Evolutionary conservation across 352 stramenopile genomes (phyloP).

Genomic region (Pythium sp.): DNA sequence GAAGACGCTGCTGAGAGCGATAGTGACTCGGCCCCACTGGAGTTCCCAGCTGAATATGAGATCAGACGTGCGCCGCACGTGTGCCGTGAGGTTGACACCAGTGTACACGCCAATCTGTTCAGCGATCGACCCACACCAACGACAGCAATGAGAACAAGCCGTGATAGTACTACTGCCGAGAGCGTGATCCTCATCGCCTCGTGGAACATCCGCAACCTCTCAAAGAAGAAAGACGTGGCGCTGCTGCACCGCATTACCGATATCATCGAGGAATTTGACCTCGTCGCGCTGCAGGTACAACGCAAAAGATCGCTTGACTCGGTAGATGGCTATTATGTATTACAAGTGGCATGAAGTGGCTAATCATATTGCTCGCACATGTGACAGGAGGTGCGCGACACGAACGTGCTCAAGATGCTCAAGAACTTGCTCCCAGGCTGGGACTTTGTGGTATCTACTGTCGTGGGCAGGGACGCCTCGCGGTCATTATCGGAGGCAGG

Average conservation of each 20-base stretch:
- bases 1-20: neutral
- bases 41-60: neutral
- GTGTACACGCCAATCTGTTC: constrained; percentile 38
- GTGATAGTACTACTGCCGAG: neutral
- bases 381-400: constrained; percentile 54
- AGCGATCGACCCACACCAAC: constrained; percentile 1
- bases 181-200: constrained; percentile 50
- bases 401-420: constrained; percentile 54
- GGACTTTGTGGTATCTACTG: constrained; percentile 52
- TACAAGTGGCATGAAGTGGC: no score
- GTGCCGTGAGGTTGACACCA: constrained; percentile 31
- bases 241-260: constrained; percentile 45
- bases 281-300: constrained; percentile 52
- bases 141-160: neutral
- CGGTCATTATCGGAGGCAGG: neutral
- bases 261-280: constrained; percentile 52
- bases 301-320: no score
- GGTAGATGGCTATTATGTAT: no score
- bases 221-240: constrained; percentile 34
- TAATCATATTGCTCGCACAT: neutral
- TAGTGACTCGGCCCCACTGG: neutral
- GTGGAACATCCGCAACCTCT: constrained; percentile 80
- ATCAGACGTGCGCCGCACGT: constrained; percentile 11
- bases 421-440: constrained; percentile 55
- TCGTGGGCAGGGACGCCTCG: constrained; percentile 22